Evolutionary conservation across 2,329 filamentous ascomycete species (phyloP).

Genomic region (Cercospora sp.): DNA sequence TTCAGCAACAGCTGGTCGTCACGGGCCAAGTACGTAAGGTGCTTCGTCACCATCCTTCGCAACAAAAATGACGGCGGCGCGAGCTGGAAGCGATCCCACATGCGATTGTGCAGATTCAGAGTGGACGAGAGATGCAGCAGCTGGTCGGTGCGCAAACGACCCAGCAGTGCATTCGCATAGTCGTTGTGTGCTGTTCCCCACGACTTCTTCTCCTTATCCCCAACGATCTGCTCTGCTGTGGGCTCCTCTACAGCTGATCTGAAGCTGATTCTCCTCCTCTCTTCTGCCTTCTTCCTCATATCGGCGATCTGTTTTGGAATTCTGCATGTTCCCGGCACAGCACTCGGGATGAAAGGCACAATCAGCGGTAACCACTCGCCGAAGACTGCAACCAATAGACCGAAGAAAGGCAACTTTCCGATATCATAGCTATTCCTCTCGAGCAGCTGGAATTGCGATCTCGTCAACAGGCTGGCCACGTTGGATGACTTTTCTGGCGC

Average conservation of each 20-base stretch:
- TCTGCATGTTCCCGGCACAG: conserved; percentile 79
- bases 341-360: conserved; percentile 67
- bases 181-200: conserved; percentile 32
- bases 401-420: conserved; percentile 76
- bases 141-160: conserved; percentile 40
- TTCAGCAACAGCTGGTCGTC: conserved; percentile 70
- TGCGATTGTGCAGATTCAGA: conserved; percentile 44
- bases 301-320: conserved; percentile 74
- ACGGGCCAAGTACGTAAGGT: conserved; percentile 63
- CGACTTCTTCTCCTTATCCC: conserved; percentile 51
- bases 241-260: conserved; percentile 67
- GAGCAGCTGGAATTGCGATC: conserved; percentile 70
- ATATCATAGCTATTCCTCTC: conserved; percentile 70
- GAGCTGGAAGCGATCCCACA: conserved; percentile 49
- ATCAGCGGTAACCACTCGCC: conserved; percentile 85
- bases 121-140: conserved; percentile 45
- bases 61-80: conserved; percentile 55
- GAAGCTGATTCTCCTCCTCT: conserved; percentile 54
- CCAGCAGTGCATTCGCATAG: conserved; percentile 20
- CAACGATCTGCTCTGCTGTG: conserved; percentile 55
- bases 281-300: conserved; percentile 55
- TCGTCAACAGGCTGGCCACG: conserved; percentile 47
- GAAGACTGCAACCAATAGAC: conserved; percentile 70
- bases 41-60: conserved; percentile 53
- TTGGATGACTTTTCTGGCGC: not conserved